Base-by-base conservation (phyloP, 495 filamentous ascomycete species). In the Penicillium pulvis region DNA sequence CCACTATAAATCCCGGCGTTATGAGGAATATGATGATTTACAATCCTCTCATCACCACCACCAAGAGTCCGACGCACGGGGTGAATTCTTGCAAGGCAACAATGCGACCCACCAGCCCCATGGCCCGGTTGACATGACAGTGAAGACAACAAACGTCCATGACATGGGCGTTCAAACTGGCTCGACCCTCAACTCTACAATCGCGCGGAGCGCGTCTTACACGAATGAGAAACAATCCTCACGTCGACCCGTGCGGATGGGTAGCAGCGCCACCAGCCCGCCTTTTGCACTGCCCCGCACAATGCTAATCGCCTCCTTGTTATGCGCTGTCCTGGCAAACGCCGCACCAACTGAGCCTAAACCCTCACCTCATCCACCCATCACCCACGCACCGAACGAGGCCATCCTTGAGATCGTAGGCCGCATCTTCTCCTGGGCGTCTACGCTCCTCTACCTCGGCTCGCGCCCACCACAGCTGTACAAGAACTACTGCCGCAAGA, bases 381-480 rank as follows among this genome's bases (percentile, higher is more conserved):
- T 63, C 39, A 66, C 44, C 26, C 36, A 66, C 6, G 65, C 60
- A 0, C 60, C 67, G 11, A 46, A 53, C 14, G 67, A 66, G 11
- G 60, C 72, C 17, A 63, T 75, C 19, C 46, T 78, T 31, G 78
- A 85, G 63, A 64, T 75, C 14, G 67, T 80, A 35, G 87, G 87
- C 67, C 79, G 75, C 17, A 65, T 87, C 47, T 71, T 87, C 43
- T 87, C 87, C 30, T 90, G 87, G 87, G 75, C 81, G 64, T 87
- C 84, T 16, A 88, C 87, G 0, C 35, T 83, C 48, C 78, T 88
- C 48, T 91, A 91, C 64, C 85, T 90, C 31, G 79, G 77, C 66
- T 90, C 88, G 17, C 87, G 88, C 28, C 79, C 90, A 17, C 88
- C 88, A 4, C 88, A 91, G 62, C 81, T 91, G 31, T 81, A 84